phyloP scores from a whole-genome alignment of 2,329 filamentous ascomycete genomes.

The Penicillium rolfsii region DNA sequence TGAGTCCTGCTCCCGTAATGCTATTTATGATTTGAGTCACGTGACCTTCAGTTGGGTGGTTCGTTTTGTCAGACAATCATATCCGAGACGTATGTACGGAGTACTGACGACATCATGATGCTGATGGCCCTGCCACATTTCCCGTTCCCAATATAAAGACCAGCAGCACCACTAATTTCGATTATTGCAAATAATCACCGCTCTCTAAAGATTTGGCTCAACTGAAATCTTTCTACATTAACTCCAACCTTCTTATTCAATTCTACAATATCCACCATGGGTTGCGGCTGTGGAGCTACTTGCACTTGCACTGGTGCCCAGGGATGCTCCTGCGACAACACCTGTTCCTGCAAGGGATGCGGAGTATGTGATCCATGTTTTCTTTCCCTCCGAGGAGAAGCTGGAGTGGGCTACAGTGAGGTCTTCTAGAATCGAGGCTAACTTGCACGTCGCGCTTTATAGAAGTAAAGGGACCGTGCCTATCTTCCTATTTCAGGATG shows the following conservation, averaged over 20 bases:
- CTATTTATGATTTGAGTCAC: too few species aligned
- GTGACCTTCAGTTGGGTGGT: too few species aligned
- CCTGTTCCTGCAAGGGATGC: slow-evolving; percentile 44
- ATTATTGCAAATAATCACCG: neutral
- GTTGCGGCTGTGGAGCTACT: slow-evolving; percentile 39
- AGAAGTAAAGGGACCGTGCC: slow-evolving; percentile 28
- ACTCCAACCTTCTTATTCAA: neutral
- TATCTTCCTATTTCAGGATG: neutral
- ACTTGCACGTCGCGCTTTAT: slow-evolving; percentile 8
- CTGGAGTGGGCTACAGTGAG: neutral
- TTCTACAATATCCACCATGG: slow-evolving; percentile 31
- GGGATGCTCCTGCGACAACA: slow-evolving; percentile 39
- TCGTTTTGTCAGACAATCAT: too few species aligned
- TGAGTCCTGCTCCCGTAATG: too few species aligned
- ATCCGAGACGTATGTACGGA: too few species aligned
- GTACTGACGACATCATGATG: slow-evolving; percentile 31
- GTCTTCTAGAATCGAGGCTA: slow-evolving; percentile 4
- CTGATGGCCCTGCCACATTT: slow-evolving; percentile 8
- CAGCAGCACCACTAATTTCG: neutral
- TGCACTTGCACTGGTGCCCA: slow-evolving; percentile 39
- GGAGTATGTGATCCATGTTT: slow-evolving; percentile 38
- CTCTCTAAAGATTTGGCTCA: too few species aligned
- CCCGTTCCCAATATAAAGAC: neutral
- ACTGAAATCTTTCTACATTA: neutral
- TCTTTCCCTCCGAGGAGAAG: neutral